phyloP scores from a whole-genome alignment of 441 rosid species.

The Pelargonium cotyledonis region DNA sequence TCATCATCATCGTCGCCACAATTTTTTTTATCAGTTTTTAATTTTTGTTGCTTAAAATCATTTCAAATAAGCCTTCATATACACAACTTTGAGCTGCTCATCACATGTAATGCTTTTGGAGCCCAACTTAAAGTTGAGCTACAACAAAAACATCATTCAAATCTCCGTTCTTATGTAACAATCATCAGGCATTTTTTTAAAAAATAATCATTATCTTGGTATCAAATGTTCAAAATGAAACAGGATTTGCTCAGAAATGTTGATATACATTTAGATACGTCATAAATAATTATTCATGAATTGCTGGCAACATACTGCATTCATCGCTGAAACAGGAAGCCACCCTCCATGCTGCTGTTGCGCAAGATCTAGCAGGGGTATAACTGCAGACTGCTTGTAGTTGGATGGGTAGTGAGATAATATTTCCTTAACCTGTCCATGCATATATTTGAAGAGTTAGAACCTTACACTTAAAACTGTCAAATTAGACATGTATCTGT shows the following conservation, averaged over 20 bases:
- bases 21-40: no score
- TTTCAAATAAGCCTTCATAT: no score
- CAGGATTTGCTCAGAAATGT: background rate
- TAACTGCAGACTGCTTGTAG: slow-evolving; percentile 98
- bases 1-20: no score
- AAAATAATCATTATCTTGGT: no score
- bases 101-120: no score
- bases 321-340: slow-evolving; percentile 98
- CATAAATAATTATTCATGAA: background rate
- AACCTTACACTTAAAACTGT: background rate
- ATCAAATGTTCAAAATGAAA: no score
- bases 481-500: background rate
- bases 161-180: no score
- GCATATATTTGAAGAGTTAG: slow-evolving; percentile 8
- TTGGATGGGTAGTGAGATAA: slow-evolving; percentile 92
- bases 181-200: no score
- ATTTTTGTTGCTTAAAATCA: no score
- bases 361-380: slow-evolving; percentile 95
- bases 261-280: background rate
- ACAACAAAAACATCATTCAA: no score
- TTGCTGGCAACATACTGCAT: slow-evolving; percentile 50
- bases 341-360: slow-evolving; percentile 99
- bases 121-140: no score
- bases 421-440: slow-evolving; percentile 72
- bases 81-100: no score